Conservation (phyloP, 225 moss, liverwort and hornwort genomes). For the Polytrichum commune region DNA sequence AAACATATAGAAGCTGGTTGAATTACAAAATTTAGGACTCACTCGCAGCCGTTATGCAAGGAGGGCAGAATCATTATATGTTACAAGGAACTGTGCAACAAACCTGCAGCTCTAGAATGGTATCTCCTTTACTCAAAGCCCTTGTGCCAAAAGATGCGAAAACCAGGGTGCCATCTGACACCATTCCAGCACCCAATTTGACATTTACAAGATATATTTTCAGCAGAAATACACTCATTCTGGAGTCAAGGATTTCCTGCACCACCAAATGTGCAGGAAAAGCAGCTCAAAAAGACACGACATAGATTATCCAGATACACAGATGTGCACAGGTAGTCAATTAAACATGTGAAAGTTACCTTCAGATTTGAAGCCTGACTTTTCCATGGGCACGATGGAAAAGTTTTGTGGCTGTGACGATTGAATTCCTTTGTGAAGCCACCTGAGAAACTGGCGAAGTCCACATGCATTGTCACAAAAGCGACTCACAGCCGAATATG, state of each 20-base stretch:
- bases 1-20: conserved; percentile 1
- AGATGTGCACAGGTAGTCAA: too few relatives aligned
- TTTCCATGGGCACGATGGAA: conserved; percentile 34
- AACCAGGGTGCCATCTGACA: conserved; percentile 42
- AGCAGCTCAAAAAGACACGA: neutral
- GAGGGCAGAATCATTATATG: neutral
- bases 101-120: conserved; percentile 66
- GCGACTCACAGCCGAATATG: neutral
- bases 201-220: neutral
- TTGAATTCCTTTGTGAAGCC: conserved; percentile 31
- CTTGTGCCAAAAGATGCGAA: conserved; percentile 51
- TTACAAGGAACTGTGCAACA: conserved; percentile 10
- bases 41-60: too few relatives aligned
- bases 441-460: conserved; percentile 23
- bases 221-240: neutral
- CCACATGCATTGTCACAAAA: neutral
- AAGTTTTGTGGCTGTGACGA: conserved; percentile 16
- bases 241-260: neutral
- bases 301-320: neutral
- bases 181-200: neutral
- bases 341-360: conserved; percentile 19
- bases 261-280: neutral
- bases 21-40: conserved; percentile 8
- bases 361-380: conserved; percentile 50
- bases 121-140: conserved; percentile 50